Base-by-base conservation (phyloP, 768 basidiomycete species). In the Russula earlei region DNA sequence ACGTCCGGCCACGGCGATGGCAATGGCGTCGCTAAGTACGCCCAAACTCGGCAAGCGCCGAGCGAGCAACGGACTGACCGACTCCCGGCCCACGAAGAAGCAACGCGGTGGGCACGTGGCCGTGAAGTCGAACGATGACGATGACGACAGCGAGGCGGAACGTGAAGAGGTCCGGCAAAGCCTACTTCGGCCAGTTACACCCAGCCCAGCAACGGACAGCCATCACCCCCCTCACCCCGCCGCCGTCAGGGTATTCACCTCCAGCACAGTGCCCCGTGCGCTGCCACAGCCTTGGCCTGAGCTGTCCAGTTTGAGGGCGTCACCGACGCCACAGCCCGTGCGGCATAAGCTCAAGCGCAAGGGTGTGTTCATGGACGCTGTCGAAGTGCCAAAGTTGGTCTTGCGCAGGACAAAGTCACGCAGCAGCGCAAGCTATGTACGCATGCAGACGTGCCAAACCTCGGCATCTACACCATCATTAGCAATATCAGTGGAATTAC, bases 321-420 rank as follows among this genome's bases (percentile, higher is more conserved):
- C 54, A 19, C 52, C 62, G 19, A 56, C 58, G 37, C 56, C 54
- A 10, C 37, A 31, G 31, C 59, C 37, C 24, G 8, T 37, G 3
- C 33, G 17, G 27, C 38, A 45, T n/a, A 53, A 33, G 12, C 54
- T 52, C 14, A 83, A 81, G 66, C 76, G 80, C 54, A 77, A 75
- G 66, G 67, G 79, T 31, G 63, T 73, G 5, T 61, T 78, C 56
- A 67, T 81, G 70, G 82, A 82, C 12, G 75, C 75, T 3, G 79
- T 81, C 12, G 75, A 75, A 46, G 71, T 79, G 45, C 77, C 77
- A 12, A 68, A 69, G 9, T 59, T 12, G 29, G 65, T 17, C 48
- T 34, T 72, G 25, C 62, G 60, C 55, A 40, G 63, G 64, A 15
- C 4, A 11, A 52, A 61, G 61, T 42, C 44, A 3, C 27, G 63